Conservation (phyloP, 2,329 filamentous ascomycete species). For the Ramichloridium luteum region DNA sequence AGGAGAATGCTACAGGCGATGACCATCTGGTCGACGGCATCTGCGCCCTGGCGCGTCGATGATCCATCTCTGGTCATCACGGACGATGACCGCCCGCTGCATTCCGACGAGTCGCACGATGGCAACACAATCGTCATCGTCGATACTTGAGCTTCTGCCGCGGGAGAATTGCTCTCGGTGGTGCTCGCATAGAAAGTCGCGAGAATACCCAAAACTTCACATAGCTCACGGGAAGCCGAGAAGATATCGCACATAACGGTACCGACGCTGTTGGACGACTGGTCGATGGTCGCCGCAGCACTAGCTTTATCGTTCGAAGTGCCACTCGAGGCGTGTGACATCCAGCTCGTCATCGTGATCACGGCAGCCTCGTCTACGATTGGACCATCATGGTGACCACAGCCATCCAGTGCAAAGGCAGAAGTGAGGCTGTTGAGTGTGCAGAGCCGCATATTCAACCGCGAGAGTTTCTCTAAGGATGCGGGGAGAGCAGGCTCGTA, state of each 20-base stretch:
- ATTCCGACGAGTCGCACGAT: too few species aligned
- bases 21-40: not conserved
- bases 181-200: too few species aligned
- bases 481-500: too few species aligned
- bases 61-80: too few species aligned
- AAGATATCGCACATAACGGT: not conserved
- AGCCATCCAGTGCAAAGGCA: not conserved
- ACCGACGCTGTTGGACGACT: not conserved
- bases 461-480: not conserved
- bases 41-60: not conserved
- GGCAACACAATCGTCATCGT: too few species aligned
- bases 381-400: not conserved
- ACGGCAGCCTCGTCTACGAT: not conserved
- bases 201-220: not conserved
- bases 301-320: too few species aligned
- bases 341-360: not conserved
- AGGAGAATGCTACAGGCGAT: not conserved
- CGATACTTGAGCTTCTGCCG: too few species aligned
- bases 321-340: not conserved
- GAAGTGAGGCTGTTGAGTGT: not conserved
- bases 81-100: too few species aligned
- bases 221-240: slow-evolving; percentile 1
- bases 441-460: not conserved
- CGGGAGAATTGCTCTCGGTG: too few species aligned
- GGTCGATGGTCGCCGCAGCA: not conserved